Conservation (phyloP, 768 basidiomycete genomes). For the Macrolepiota fuliginosa region DNA sequence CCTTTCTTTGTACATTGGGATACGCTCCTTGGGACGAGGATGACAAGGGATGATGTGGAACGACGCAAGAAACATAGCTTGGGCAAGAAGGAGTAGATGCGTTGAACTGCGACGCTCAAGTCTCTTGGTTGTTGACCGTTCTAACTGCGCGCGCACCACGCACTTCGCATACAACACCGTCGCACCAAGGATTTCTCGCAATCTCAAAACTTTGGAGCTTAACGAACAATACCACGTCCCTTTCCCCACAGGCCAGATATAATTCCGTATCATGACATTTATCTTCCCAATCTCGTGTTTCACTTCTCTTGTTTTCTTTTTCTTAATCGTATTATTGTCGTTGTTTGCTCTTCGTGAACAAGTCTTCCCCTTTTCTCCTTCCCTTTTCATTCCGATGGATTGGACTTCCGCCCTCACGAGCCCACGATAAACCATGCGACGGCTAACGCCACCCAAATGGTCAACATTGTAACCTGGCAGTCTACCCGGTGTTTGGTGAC, state of each 20-base stretch:
- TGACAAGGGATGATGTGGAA: constrained; percentile 71
- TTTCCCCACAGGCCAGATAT: background rate
- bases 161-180: background rate
- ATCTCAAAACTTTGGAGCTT: background rate
- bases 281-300: too few species aligned
- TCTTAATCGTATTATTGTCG: too few species aligned
- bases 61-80: constrained; percentile 37
- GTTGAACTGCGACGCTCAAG: too few species aligned
- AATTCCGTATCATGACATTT: background rate
- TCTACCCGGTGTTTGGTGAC: too few species aligned
- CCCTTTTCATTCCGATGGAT: background rate
- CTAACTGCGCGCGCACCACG: too few species aligned
- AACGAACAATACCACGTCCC: background rate
- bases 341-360: background rate
- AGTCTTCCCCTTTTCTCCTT: background rate
- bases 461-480: too few species aligned
- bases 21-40: constrained; percentile 73
- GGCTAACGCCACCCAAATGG: too few species aligned
- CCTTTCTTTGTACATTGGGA: constrained; percentile 99
- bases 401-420: too few species aligned
- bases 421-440: too few species aligned
- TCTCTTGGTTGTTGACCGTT: too few species aligned
- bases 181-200: background rate
- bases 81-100: constrained; percentile 26
- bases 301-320: too few species aligned